Evolutionary conservation across 2,329 filamentous ascomycete species (phyloP).

Genomic region (Dendrostoma leiphaemia): DNA sequence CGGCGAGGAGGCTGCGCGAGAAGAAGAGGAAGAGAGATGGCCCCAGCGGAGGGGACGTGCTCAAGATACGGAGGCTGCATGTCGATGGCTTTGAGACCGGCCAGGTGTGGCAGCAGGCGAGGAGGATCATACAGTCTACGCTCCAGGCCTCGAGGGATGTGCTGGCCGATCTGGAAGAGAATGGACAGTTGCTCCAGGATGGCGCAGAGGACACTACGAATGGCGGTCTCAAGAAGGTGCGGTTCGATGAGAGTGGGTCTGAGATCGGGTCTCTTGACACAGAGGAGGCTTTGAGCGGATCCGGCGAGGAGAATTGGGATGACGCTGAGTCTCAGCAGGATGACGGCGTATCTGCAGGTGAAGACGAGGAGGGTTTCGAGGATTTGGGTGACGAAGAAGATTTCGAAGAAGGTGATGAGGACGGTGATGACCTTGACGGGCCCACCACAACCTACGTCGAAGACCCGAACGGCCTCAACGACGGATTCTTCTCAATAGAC

Average conservation of each 20-base stretch:
- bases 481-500: slow-evolving; percentile 97
- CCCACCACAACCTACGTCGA: slow-evolving; percentile 57
- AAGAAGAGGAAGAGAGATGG: slow-evolving; percentile 73
- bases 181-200: slow-evolving; percentile 20
- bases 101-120: slow-evolving; percentile 93
- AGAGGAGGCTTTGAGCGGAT: slow-evolving; percentile 23
- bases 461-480: slow-evolving; percentile 85
- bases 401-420: slow-evolving; percentile 33
- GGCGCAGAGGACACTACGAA: slow-evolving; percentile 20
- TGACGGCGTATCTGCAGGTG: slow-evolving; percentile 24
- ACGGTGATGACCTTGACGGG: slow-evolving; percentile 45
- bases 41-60: slow-evolving; percentile 45
- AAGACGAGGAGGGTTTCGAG: slow-evolving; percentile 29
- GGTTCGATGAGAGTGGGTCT: slow-evolving; percentile 37
- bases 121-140: slow-evolving; percentile 68
- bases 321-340: slow-evolving; percentile 28
- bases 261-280: slow-evolving; percentile 26
- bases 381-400: slow-evolving; percentile 30
- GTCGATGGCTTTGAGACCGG: slow-evolving; percentile 82
- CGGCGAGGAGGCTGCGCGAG: slow-evolving; percentile 60
- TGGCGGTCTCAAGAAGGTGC: slow-evolving; percentile 26
- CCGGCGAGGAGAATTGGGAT: slow-evolving; percentile 32
- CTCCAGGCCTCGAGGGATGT: slow-evolving; percentile 46
- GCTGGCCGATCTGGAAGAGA: slow-evolving; percentile 48
- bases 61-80: slow-evolving; percentile 82